Evolutionary conservation across 208 protist genomes (phyloP).

Genomic region (Herpetomonas tarakana): DNA sequence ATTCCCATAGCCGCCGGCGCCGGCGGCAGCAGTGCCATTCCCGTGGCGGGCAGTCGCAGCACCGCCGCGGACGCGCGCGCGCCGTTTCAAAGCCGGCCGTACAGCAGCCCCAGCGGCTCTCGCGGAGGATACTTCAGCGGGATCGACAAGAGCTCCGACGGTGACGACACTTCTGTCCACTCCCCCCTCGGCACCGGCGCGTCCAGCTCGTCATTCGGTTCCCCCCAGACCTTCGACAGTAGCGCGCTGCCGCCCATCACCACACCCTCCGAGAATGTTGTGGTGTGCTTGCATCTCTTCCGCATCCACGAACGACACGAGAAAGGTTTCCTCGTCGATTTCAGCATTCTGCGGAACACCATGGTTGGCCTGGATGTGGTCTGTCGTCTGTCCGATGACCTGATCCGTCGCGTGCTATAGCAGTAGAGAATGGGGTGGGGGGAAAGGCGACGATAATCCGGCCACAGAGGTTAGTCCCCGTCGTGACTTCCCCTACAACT

Average conservation of each 20-base stretch:
- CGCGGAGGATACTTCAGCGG: not conserved
- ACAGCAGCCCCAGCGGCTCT: not conserved
- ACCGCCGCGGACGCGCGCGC: not conserved
- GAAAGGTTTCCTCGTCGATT: slow-evolving; percentile 72
- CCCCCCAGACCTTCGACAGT: not conserved
- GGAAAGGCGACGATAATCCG: no score
- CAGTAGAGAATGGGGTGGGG: not conserved
- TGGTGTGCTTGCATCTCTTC: slow-evolving; percentile 70
- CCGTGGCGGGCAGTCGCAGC: slow-evolving; percentile 7
- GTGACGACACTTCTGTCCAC: not conserved
- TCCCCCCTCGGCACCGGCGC: not conserved
- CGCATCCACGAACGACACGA: slow-evolving; percentile 84
- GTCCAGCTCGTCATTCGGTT: not conserved
- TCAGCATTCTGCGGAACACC: slow-evolving; percentile 56
- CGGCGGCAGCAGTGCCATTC: slow-evolving; percentile 7
- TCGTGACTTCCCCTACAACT: no score
- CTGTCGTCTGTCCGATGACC: slow-evolving; percentile 39
- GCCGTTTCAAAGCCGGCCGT: slow-evolving; percentile 3
- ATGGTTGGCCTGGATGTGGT: slow-evolving; percentile 65
- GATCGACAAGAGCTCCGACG: not conserved
- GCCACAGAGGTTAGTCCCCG: no score
- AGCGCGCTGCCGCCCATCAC: not conserved
- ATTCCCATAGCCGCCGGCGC: slow-evolving; percentile 15
- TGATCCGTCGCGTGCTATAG: slow-evolving; percentile 40
- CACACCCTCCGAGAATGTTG: slow-evolving; percentile 23